These are phyloP conservation scores for Exserohilum turcica DNA, from an alignment of 2,329 filamentous ascomycete genomes.

Conservation along the genomic window DNA sequence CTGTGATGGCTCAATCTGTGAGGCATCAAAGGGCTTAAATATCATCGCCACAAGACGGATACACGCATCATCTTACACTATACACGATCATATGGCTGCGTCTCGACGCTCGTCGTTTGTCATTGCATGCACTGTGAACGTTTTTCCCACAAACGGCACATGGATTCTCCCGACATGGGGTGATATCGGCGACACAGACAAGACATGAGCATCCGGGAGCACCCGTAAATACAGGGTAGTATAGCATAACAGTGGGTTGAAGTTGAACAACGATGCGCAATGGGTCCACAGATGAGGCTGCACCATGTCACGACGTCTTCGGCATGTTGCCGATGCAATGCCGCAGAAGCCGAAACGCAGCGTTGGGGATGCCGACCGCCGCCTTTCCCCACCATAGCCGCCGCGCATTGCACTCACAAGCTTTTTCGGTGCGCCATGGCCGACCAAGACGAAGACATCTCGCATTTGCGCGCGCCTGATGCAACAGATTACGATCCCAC, in stretches of 20 bases:
- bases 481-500: constrained; percentile 59
- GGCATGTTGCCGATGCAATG: background rate
- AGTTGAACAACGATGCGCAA: background rate
- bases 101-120: constrained; percentile 7
- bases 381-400: background rate
- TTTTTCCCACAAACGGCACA: constrained; percentile 1
- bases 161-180: background rate
- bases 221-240: background rate
- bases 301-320: background rate
- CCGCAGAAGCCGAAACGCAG: background rate
- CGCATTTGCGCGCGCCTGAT: constrained; percentile 31
- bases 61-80: background rate
- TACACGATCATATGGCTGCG: background rate
- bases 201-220: background rate
- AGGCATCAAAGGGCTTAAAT: background rate
- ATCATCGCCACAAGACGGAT: background rate
- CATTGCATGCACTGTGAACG: background rate
- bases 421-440: constrained; percentile 31
- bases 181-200: background rate
- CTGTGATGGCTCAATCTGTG: background rate
- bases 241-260: constrained; percentile 7
- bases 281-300: background rate
- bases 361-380: background rate
- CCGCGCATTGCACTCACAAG: background rate
- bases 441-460: constrained; percentile 45